Evolutionary conservation across 805 yeast species (phyloP), one percentile per base, ranked within the genome.

Genomic region (Monosporozyma yasuniensis): DNA sequence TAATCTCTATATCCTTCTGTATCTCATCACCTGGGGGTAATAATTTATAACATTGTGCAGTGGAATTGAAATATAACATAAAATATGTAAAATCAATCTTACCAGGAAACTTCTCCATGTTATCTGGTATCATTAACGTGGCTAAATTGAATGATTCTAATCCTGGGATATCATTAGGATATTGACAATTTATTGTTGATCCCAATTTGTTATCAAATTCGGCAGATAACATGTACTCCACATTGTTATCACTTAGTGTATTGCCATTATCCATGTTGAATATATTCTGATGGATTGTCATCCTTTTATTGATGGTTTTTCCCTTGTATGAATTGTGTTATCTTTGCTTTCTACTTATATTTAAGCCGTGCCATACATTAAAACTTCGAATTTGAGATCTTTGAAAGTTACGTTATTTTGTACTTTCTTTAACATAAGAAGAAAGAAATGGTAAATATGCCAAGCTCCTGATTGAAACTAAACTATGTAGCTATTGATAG

Each of bases 141-240:
- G 83, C 78, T 44, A 77, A 27, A 49, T 60, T 54, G 6, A 49
- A 42, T 7, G 55, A 38, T n/a, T 34, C 12, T 3, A 22, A 32
- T 5, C 35, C 35, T 32, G 35, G 16, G 3, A 71, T 61, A 44
- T 58, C 61, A 12, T 58, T 51, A 0, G 95, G 91, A 47, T 76
- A 73, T 58, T 83, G 89, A 55, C 77, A 76, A 47, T 71, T 71
- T 30, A 88, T 66, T 3, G 77, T 70, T 0, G 93, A 83, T 0
- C 96, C 96, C 49, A 79, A 72, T 57, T 78, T 83, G 54, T 83
- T 79, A 62, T 88, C 93, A 63, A 88, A 89, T 66, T 85, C 90
- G 1, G 91, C 85, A 5, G 88, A 74, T 30, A 87, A 57, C 21
- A 84, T 73, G 59, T 73, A 83, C 48, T 77, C 77, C 14, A 78